Base-by-base conservation (phyloP, 805 yeast species). In the Yamadazyma paraphyllophila region DNA sequence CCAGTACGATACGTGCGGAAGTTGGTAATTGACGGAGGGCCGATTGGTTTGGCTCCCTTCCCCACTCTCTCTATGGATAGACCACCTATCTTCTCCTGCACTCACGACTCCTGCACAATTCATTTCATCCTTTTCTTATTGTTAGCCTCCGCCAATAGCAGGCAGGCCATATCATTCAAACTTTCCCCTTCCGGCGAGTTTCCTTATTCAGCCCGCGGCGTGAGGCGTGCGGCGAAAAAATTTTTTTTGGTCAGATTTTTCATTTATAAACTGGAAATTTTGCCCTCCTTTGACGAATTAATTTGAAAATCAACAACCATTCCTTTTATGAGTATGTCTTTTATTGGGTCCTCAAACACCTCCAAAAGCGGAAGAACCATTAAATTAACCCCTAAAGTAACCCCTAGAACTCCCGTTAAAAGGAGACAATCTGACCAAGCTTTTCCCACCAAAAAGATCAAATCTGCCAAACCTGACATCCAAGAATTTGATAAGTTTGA, bases 191-290 rank as follows among this genome's bases (percentile, higher is more conserved):
- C 17, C 16, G 20, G 43, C 14, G 39, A 33, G 11, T 31, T 43
- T 17, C 42, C 46, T 12, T 7, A 36, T 39, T 12, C 26, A 35
- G 45, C 27, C 11, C 25, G 40, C 44, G 49, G 44, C 47, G 47
- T 47, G 50, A 45, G 50, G 50, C 50, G 50, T 47, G 50, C 50
- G 50, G 50, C 50, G 43, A 40, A 43, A 47, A 47, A 45, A 47
- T 17, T n/a, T 43, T 46, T 46, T 39, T 46, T 44, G 35, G 45
- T 35, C 40, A 34, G 33, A 25, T 42, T 42, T 36, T 34, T 17
- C 39, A 26, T 44, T 26, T 44, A 38, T 44, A 44, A 39, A 26
- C 39, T 44, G 46, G 31, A 44, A 44, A 38, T n/a, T 43, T 44
- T 29, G 45, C 41, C 46, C 37, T 37, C 32, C 36, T 31, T 42